phyloP scores from a whole-genome alignment of 2,329 filamentous ascomycete genomes.

The Paecilomyces variotii region DNA sequence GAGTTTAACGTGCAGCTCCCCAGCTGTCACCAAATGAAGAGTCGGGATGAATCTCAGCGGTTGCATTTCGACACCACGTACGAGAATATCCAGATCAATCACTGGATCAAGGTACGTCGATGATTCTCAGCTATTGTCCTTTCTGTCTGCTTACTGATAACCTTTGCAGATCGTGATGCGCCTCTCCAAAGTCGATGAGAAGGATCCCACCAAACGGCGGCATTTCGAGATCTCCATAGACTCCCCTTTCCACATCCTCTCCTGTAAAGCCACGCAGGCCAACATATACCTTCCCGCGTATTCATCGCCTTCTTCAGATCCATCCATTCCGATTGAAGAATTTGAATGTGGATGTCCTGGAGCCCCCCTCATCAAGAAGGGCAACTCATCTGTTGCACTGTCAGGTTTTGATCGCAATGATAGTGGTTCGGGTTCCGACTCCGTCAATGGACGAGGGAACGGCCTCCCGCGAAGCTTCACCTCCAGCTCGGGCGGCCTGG shows the following conservation, averaged over 20 bases:
- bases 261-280: slow-evolving; percentile 84
- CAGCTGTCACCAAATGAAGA: slow-evolving; percentile 74
- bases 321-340: slow-evolving; percentile 45
- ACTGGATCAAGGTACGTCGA: slow-evolving; percentile 80
- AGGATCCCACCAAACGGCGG: slow-evolving; percentile 68
- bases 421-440: slow-evolving; percentile 10
- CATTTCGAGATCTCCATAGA: slow-evolving; percentile 97
- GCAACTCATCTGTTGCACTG: slow-evolving; percentile 15
- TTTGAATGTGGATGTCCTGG: slow-evolving; percentile 61
- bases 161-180: slow-evolving; percentile 72
- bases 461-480: slow-evolving; percentile 30
- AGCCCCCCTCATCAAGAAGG: slow-evolving; percentile 42
- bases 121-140: slow-evolving; percentile 1
- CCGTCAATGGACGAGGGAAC: slow-evolving; percentile 6
- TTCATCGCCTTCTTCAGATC: slow-evolving; percentile 47
- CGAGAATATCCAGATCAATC: slow-evolving; percentile 86
- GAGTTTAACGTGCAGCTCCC: slow-evolving; percentile 90
- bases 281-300: slow-evolving; percentile 84
- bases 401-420: slow-evolving; percentile 22
- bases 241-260: slow-evolving; percentile 86
- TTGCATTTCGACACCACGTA: slow-evolving; percentile 89
- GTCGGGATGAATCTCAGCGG: slow-evolving; percentile 57
- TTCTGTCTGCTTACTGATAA: neutral
- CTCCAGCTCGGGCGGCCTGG: slow-evolving; percentile 31
- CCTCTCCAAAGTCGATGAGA: slow-evolving; percentile 72